Base-by-base conservation (phyloP, 176 grass and related monocot species). In the Canna indica region DNA sequence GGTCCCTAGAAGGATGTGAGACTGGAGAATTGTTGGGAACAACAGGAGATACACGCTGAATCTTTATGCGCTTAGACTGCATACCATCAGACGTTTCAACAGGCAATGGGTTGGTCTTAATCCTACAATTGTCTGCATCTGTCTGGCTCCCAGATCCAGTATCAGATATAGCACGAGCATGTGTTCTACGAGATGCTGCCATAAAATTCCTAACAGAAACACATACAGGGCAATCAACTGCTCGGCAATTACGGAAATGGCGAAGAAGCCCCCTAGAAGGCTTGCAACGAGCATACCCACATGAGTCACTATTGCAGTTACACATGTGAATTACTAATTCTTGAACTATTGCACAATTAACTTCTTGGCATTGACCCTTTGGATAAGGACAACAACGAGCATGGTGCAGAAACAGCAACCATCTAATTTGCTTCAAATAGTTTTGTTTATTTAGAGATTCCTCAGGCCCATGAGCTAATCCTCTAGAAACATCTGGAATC, bases 221-320 rank as follows among this genome's bases (percentile, higher is more conserved):
- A 69, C 95, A 99, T 54, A 94, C 86, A 73, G 90, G 90, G 75
- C 95, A 99, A 48, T 90, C 71, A 72, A 78, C 67, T 76, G 82
- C 82, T 8, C n/a, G 63, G 57, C 95, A 99, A 73, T 73, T 67
- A 70, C 91, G 81, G 64, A 84, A 90, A 86, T 99, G 95, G 29
- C 71, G 53, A 81, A 83, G 57, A 39, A 84, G 64, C 42, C 71
- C 86, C 69, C 71, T 85, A 59, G 90, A 87, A 25, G 31, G 76
- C 22, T 74, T 75, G 80, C 95, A 99, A 52, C 78, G 72, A 63
- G 72, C 78, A 74, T 83, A 83, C 0, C 56, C 64, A 60, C 95
- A 99, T 34, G 83, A 68, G 58, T 88, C 90, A 39, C 59, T 85
- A 68, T 82, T 78, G 71, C 95, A 99, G 47, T 74, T 78, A 39